Base-by-base conservation (phyloP, 2,329 filamentous ascomycete genomes). In the Leptographium lundbergii region DNA sequence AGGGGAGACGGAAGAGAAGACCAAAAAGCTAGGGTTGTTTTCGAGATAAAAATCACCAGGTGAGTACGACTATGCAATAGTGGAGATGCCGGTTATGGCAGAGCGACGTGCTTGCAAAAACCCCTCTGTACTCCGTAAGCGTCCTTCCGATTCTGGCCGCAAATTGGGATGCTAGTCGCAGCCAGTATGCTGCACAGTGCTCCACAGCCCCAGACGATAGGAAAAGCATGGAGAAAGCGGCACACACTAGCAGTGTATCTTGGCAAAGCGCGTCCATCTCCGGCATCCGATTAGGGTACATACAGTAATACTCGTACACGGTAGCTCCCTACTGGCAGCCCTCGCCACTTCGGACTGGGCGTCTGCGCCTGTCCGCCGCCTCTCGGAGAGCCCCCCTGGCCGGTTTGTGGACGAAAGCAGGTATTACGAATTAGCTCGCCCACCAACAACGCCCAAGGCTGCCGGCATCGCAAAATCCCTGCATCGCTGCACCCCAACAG, bases 101-200 rank as follows among this genome's bases (percentile, higher is more conserved):
- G 34, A 45, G 22, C 36, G 34, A 45, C 22, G 34, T 36, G 34
- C 11, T 25, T 25, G 14, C n/a, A 45, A 55, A 55, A 45, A 45
- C 24, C 34, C 36, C 34, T 55, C 36, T 27, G 6, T 50, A 50
- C 34, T 55, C 36, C 19, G 6, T 50, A 50, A 25, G 34, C 34
- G 51, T 25, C 34, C 54, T 60, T 57, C 58, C 58, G 58, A 50
- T 42, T 60, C 54, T 60, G 58, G 58, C 58, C 58, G 54, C 53
- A 34, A 45, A 24, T 47, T 25, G 24, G 25, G 13, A 17, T 6
- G 56, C 17, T 27, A 45, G 36, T 47, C 14, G 24, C 27, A 29
- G 13, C 13, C 56, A 45, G 56, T 58, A 24, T n/a, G 25, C 22
- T 3, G 34, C 50, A 58, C 57, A 17, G 57, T 58, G 50, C 27